phyloP scores from a whole-genome alignment of 352 stramenopile genomes.

The Phytopythium cucurbitacearum region DNA sequence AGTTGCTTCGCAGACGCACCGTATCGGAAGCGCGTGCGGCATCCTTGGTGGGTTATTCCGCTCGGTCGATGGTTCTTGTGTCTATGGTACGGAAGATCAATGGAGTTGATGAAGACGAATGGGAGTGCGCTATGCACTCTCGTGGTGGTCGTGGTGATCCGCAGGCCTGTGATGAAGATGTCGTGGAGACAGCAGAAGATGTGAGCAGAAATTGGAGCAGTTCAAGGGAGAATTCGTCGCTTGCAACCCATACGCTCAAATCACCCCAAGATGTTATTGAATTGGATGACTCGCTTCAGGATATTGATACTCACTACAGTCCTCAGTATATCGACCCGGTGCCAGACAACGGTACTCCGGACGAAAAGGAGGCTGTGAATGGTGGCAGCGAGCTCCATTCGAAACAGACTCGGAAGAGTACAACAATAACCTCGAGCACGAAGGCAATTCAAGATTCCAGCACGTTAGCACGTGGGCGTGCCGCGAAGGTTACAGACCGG shows the following conservation, averaged over 20 bases:
- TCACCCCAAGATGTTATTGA: too few species aligned
- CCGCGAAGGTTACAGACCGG: background rate
- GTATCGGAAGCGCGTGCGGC: constrained; percentile 10
- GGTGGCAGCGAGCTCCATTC: constrained; percentile 4
- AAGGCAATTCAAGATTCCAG: background rate
- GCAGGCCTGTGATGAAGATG: background rate
- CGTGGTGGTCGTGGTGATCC: too few species aligned
- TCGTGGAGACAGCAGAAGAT: background rate
- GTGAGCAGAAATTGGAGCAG: background rate
- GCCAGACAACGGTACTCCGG: constrained; percentile 14
- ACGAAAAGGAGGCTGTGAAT: constrained; percentile 1
- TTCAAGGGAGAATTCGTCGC: too few species aligned
- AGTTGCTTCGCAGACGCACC: constrained; percentile 33
- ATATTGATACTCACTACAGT: constrained; percentile 50
- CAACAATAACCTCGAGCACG: background rate
- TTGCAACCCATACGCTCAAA: too few species aligned
- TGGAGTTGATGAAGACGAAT: constrained; percentile 24
- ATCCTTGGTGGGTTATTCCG: constrained; percentile 33
- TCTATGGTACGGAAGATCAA: constrained; percentile 50
- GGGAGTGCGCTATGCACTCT: constrained; percentile 3
- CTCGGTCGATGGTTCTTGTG: constrained; percentile 39
- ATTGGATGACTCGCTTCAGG: constrained; percentile 19
- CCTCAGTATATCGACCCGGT: constrained; percentile 39
- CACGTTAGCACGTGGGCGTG: background rate
- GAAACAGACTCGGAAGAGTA: too few species aligned